Conservation (phyloP, 495 filamentous ascomycete species). For the Bryoglossum gracile region DNA sequence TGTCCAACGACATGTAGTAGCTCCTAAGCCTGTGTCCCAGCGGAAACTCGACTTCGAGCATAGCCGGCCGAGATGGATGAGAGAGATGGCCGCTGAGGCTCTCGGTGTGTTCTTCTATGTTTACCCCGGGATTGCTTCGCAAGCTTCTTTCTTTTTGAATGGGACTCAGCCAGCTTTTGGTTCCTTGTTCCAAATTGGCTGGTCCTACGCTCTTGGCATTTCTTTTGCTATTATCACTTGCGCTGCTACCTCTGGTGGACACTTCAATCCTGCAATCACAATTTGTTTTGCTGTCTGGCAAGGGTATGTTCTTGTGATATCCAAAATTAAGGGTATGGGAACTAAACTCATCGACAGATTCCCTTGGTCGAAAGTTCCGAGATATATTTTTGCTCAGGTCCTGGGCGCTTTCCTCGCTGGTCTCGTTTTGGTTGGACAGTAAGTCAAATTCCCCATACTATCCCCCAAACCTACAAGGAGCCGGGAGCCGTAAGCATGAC, state of each 20-base stretch:
- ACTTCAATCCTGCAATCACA: conserved; percentile 47
- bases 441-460: too few relatives aligned
- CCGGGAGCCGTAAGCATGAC: too few relatives aligned
- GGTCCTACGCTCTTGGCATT: conserved; percentile 44
- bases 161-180: conserved; percentile 31
- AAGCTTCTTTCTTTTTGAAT: conserved; percentile 39
- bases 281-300: conserved; percentile 44
- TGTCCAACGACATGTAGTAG: conserved; percentile 37
- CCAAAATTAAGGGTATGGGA: conserved; percentile 41
- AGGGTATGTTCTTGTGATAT: conserved; percentile 20
- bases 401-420: conserved; percentile 46
- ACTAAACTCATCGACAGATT: conserved; percentile 31
- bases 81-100: conserved; percentile 33
- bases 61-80: conserved; percentile 33
- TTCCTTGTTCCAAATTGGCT: conserved; percentile 42
- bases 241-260: conserved; percentile 43
- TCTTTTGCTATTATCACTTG: conserved; percentile 48
- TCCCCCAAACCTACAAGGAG: too few relatives aligned
- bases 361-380: conserved; percentile 31
- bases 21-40: conserved; percentile 37
- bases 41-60: conserved; percentile 45
- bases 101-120: conserved; percentile 47
- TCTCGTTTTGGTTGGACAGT: conserved; percentile 41
- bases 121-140: conserved; percentile 41
- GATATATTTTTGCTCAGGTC: conserved; percentile 46